Conservation (phyloP, 306 rosid species). For the Herpetospermum pedunculosum region DNA sequence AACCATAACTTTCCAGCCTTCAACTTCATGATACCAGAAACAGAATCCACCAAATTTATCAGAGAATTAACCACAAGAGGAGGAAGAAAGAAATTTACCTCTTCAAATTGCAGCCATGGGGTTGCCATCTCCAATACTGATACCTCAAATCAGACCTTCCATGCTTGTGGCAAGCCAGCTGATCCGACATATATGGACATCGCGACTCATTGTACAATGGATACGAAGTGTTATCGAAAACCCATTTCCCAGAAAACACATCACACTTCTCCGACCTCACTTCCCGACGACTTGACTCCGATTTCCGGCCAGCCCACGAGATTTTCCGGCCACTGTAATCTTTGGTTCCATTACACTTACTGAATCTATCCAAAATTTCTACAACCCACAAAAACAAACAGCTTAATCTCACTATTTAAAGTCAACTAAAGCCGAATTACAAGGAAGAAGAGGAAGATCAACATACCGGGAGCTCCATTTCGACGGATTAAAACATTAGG, state of each 20-base stretch:
- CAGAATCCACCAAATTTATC: background rate
- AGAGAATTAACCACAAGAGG: background rate
- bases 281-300: slow-evolving; percentile 19
- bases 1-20: background rate
- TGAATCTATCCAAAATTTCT: slow-evolving; percentile 77
- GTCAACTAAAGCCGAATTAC: background rate
- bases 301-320: slow-evolving; percentile 23
- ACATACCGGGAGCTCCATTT: slow-evolving; percentile 36
- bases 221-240: slow-evolving; percentile 59
- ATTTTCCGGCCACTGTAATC: slow-evolving; percentile 70
- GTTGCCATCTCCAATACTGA: slow-evolving; percentile 94
- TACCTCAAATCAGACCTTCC: slow-evolving; percentile 80
- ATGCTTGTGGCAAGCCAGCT: slow-evolving; percentile 90
- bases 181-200: slow-evolving; percentile 98
- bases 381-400: slow-evolving; percentile 18
- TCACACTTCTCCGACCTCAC: slow-evolving; percentile 49
- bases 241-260: slow-evolving; percentile 83
- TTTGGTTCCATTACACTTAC: slow-evolving; percentile 69
- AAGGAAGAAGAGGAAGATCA: background rate
- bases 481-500: slow-evolving; percentile 42
- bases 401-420: slow-evolving; percentile 15
- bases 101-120: slow-evolving; percentile 82
- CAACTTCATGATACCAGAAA: background rate
- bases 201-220: slow-evolving; percentile 60
- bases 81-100: slow-evolving; percentile 25